Evolutionary conservation across 1,284 basidiomycete species (phyloP), one percentile per base, ranked within the genome.

Genomic region (Cutaneotrichosporon spelunceum): DNA sequence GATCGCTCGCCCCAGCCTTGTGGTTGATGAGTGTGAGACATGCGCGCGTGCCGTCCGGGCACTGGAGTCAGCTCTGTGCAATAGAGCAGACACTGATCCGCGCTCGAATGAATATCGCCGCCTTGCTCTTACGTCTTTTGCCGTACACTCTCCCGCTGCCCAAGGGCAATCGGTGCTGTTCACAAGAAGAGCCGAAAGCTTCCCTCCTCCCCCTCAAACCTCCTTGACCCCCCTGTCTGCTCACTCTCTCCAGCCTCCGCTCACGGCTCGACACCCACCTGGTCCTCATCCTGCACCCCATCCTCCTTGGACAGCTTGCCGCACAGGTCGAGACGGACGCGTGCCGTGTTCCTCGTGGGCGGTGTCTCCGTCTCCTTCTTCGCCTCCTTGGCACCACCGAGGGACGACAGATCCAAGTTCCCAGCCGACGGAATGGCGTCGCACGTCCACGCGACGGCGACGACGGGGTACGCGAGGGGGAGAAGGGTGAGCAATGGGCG

Each of bases 11-110:
- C 11, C 19, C 19, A 11, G 67, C 59, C 60, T 78, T 79, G 60
- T 73, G 71, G 58, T 80, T 80, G 34, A 73, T 57, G 14, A 79
- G 55, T 26, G 67, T 72, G 50, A 79, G 61, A 64, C 79, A 80
- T 3, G 74, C 71, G 56, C 66, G 64, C 1, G 77, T 78, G 30
- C 68, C 65, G 11, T 64, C 55, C 16, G 75, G 72, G 58, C 79
- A 80, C 79, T 80, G 56, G 7, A 23, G 59, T 60, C 16, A 60
- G 59, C 33, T 7, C 8, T 39, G 21, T 7, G 24, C 33, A n/a
- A 4, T 5, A 8, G 42, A 44, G 42, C 30, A 33, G 7, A 33
- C 30, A 33, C 30, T 33, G 6, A 6, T 33, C 30, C 30, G 30
- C 30, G 30, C 11, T n/a, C n/a, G n/a, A 11, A 33, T 33, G 30